Conservation (phyloP, 495 filamentous ascomycete genomes). For the Aspergillus panamensis region DNA sequence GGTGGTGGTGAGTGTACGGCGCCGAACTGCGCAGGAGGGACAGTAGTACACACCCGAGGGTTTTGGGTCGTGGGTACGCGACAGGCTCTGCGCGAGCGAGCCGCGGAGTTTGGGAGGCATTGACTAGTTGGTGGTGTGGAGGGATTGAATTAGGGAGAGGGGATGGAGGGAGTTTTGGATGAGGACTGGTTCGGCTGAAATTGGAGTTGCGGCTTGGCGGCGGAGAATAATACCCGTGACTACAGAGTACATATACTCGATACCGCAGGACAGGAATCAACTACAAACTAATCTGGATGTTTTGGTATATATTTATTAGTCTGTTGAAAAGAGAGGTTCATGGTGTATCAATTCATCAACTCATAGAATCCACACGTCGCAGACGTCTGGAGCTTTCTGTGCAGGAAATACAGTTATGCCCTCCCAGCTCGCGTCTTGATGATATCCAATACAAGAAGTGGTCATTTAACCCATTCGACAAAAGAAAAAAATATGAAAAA, state of each 20-base stretch:
- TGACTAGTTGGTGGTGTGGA: slow-evolving; percentile 18
- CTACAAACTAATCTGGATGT: neutral
- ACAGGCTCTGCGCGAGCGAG: slow-evolving; percentile 37
- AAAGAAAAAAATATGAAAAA: slow-evolving; percentile 10
- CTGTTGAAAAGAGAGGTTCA: slow-evolving; percentile 7
- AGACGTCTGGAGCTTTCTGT: slow-evolving; percentile 24
- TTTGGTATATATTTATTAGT: neutral
- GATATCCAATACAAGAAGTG: slow-evolving; percentile 22
- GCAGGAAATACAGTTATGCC: slow-evolving; percentile 23
- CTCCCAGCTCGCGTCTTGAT: slow-evolving; percentile 16
- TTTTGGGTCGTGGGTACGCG: slow-evolving; percentile 24
- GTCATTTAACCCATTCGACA: slow-evolving; percentile 15
- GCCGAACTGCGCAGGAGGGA: slow-evolving; percentile 38
- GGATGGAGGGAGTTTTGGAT: slow-evolving; percentile 2
- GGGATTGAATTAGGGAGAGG: neutral
- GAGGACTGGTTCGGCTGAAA: slow-evolving; percentile 5
- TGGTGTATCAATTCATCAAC: slow-evolving; percentile 34
- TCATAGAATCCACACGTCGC: slow-evolving; percentile 30
- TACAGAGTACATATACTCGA: neutral
- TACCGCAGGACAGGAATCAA: too few relatives aligned
- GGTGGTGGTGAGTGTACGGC: slow-evolving; percentile 28
- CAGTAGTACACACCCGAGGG: slow-evolving; percentile 32
- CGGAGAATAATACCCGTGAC: slow-evolving; percentile 4
- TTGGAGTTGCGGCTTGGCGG: slow-evolving; percentile 22
- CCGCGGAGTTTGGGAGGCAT: slow-evolving; percentile 44